Evolutionary conservation across 306 rosid genomes (phyloP).

Genomic region (Cicer yamashitae): DNA sequence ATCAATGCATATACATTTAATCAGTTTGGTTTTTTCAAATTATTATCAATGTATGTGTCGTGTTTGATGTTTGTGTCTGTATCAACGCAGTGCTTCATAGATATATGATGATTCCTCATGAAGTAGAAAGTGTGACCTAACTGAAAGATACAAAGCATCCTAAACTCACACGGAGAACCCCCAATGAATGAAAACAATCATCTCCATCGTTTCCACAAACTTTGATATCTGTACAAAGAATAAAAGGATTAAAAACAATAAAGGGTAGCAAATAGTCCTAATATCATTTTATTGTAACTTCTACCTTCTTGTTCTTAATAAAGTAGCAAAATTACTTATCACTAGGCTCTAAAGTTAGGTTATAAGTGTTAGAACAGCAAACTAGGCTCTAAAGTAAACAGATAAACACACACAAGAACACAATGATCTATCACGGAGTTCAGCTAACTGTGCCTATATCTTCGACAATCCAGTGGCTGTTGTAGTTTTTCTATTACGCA

Average conservation of each 20-base stretch:
- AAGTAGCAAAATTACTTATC: neutral
- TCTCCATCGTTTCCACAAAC: conserved; percentile 72
- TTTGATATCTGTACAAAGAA: conserved; percentile 61
- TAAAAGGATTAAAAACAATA: conserved; percentile 8
- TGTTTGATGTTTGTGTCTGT: neutral
- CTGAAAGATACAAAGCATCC: conserved; percentile 82
- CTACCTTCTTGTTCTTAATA: neutral
- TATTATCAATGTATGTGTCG: neutral
- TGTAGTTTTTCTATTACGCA: no score
- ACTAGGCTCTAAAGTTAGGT: neutral
- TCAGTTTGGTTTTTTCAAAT: neutral
- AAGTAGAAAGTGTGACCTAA: conserved; percentile 12
- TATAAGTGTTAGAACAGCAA: neutral
- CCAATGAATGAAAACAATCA: conserved; percentile 70
- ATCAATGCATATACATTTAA: neutral
- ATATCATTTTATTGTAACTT: conserved; percentile 5
- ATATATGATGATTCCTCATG: neutral
- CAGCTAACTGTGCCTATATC: no score
- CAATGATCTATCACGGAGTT: no score
- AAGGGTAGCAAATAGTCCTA: neutral
- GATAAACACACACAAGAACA: no score
- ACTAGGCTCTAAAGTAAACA: no score
- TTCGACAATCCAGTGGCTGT: no score
- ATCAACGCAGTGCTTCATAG: neutral
- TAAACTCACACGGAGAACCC: conserved; percentile 88